Evolutionary conservation across 305 asterid genomes (phyloP).

Genomic region (Solanum aculeatissimum): DNA sequence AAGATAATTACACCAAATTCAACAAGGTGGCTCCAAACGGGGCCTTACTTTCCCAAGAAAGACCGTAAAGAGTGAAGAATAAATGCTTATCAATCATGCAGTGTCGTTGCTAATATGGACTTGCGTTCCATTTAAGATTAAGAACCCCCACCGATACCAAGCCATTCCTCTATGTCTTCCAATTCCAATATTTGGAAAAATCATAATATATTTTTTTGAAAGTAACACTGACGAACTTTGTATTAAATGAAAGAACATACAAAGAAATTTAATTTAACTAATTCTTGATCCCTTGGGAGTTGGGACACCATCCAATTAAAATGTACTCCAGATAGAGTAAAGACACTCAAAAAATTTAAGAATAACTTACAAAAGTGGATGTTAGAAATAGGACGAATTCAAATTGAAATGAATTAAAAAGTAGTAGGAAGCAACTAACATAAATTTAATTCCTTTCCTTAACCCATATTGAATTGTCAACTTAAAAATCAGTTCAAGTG

Average conservation of each 20-base stretch:
- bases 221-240: not conserved
- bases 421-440: not conserved
- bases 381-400: no score
- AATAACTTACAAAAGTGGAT: not conserved
- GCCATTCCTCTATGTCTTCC: not conserved
- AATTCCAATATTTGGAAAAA: not conserved
- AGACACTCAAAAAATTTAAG: not conserved
- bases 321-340: not conserved
- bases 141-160: not conserved
- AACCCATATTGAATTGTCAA: not conserved
- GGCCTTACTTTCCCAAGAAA: not conserved
- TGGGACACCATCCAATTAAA: not conserved
- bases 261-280: not conserved
- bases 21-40: no score
- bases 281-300: not conserved
- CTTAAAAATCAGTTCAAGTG: not conserved
- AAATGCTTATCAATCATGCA: not conserved
- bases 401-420: not conserved
- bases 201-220: not conserved
- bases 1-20: no score
- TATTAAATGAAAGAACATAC: not conserved
- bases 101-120: not conserved
- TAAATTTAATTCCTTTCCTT: not conserved
- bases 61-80: not conserved
- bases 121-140: not conserved